These are phyloP conservation scores for Scytalidium lignicola DNA, from an alignment of 2,329 filamentous ascomycete genomes.

Conservation along the genomic window DNA sequence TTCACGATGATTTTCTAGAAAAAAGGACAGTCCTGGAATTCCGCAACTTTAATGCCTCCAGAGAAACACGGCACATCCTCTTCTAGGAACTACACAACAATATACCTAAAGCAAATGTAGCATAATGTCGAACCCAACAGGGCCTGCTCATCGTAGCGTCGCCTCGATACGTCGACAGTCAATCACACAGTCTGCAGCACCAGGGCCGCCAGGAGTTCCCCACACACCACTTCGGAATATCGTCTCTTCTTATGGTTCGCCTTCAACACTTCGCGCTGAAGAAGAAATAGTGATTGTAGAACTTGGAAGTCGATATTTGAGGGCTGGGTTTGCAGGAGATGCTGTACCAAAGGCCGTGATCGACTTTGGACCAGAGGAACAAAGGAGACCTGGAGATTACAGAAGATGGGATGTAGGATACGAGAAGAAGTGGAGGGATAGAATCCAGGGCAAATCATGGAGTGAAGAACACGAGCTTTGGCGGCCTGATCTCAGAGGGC, in stretches of 20 bases:
- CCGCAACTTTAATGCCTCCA: not conserved
- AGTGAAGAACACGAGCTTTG: slow-evolving; percentile 69
- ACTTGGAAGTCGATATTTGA: slow-evolving; percentile 71
- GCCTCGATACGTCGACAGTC: slow-evolving; percentile 45
- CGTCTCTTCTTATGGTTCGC: slow-evolving; percentile 51
- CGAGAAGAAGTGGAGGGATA: slow-evolving; percentile 41
- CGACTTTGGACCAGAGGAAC: slow-evolving; percentile 68
- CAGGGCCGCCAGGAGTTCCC: slow-evolving; percentile 40
- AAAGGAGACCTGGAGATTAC: slow-evolving; percentile 77
- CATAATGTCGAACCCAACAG: slow-evolving; percentile 23
- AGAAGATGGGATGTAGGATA: slow-evolving; percentile 59
- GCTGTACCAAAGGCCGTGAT: slow-evolving; percentile 66
- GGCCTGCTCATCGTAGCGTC: slow-evolving; percentile 52
- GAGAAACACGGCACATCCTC: not conserved
- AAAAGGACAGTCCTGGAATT: too few species aligned
- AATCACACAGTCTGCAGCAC: slow-evolving; percentile 3
- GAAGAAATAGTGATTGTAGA: slow-evolving; percentile 85
- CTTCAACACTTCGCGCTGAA: slow-evolving; percentile 62
- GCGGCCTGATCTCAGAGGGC: slow-evolving; percentile 64
- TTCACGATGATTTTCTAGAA: too few species aligned
- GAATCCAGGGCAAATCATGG: slow-evolving; percentile 49
- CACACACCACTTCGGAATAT: slow-evolving; percentile 53
- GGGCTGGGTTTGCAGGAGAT: slow-evolving; percentile 84
- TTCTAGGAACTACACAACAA: not conserved
- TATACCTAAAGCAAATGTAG: slow-evolving; percentile 9